phyloP scores from a whole-genome alignment of 2,329 filamentous ascomycete genomes.

The Eurotiales sp. region DNA sequence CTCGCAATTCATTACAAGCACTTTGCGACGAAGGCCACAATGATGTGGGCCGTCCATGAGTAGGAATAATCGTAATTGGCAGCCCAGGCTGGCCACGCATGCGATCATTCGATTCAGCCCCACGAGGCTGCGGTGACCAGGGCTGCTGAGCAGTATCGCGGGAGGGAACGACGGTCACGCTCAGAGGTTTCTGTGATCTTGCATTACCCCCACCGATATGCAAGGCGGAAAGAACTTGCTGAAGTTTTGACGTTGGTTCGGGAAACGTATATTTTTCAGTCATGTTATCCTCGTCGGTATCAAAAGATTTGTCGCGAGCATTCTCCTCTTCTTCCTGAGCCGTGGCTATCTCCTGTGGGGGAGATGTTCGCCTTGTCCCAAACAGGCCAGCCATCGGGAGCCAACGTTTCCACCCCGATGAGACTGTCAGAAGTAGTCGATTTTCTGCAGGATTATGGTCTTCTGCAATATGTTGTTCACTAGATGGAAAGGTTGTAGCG shows the following conservation, averaged over 20 bases:
- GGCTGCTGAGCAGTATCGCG: constrained; percentile 52
- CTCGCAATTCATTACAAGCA: constrained; percentile 13
- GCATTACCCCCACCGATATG: constrained; percentile 5
- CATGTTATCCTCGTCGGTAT: constrained; percentile 2
- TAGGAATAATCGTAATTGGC: constrained; percentile 58
- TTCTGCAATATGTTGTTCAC: background rate
- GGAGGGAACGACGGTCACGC: constrained; percentile 60
- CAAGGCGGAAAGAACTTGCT: constrained; percentile 10
- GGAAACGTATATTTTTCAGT: constrained; percentile 1
- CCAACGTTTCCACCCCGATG: constrained; percentile 35
- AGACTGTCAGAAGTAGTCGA: background rate
- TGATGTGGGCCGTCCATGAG: constrained; percentile 51
- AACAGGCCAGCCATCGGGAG: constrained; percentile 55
- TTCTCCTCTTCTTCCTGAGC: constrained; percentile 41
- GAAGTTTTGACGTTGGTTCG: background rate
- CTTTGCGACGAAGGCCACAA: constrained; percentile 48
- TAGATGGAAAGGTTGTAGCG: background rate
- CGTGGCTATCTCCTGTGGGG: constrained; percentile 57
- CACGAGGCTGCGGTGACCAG: constrained; percentile 47
- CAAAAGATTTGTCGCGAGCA: background rate
- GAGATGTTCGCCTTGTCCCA: constrained; percentile 54
- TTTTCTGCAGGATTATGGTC: background rate
- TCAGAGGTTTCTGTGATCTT: constrained; percentile 40
- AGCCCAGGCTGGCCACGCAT: constrained; percentile 16
- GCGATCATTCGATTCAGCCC: background rate